Evolutionary conservation across 2,329 filamentous ascomycete species (phyloP), one percentile per base, ranked within the genome.

Genomic region (Diaporthe destruens): DNA sequence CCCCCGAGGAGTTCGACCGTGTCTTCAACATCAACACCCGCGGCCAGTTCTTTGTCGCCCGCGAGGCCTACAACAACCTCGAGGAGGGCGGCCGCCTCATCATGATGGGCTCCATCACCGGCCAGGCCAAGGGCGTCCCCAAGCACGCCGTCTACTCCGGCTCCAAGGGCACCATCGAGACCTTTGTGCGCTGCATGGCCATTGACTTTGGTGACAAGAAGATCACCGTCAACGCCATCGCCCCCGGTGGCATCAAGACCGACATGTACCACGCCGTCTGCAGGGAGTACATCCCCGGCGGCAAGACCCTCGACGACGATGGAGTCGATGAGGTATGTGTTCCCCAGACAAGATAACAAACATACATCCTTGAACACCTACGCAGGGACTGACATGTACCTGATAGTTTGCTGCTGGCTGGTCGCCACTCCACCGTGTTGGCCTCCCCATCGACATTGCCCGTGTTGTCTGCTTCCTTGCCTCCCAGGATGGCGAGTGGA

Each of bases 121-220:
- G 92, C 80, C 82, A 92, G 84, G 92, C 82, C 72, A 88, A 90
- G 80, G 91, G 88, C 63, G 91, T 94, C 23, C 90, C 91, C 74
- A 89, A 90, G 79, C 92, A 94, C 80, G 87, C 91, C 18, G 86
- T 95, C 61, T 95, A 95, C 86, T 92, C 92, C 29, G 92, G 90
- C 18, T 90, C 87, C 81, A 95, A 95, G 86, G 93, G 92, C 77
- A 90, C 93, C 49, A 91, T 94, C 74, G 93, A 94, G 82, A 92
- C 91, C 14, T 93, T 94, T 82, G 91, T 93, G 76, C 91, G 93
- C 80, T 90, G 88, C 77, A 92, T 94, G 83, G 91, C 93, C 6
- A 91, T 90, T 59, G 90, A 92, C 82, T 89, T 87, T 75, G 88
- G 91, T 71, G 88, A 91, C 84, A 86, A 89, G 76, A 89, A 88